phyloP scores from a whole-genome alignment of 2,329 filamentous ascomycete species.

The Hortaea werneckii region DNA sequence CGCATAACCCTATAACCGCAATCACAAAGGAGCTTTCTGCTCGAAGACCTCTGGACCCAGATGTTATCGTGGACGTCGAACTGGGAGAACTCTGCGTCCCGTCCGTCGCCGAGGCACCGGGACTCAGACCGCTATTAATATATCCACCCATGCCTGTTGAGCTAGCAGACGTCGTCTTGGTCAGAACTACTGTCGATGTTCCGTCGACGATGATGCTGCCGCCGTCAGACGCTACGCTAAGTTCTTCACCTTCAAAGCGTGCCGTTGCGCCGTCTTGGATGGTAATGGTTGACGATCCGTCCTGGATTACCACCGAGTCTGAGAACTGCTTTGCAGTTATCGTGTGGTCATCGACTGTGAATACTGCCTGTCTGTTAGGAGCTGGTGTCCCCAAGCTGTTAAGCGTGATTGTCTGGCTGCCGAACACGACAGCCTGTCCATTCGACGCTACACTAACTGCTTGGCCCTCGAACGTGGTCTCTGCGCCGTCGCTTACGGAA shows the following conservation, averaged over 20 bases:
- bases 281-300: background rate
- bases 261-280: background rate
- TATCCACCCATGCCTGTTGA: background rate
- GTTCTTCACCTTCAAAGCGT: background rate
- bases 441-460: background rate
- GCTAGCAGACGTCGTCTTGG: background rate
- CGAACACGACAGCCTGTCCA: background rate
- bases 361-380: too few species aligned
- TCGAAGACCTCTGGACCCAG: too few species aligned
- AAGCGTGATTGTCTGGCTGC: too few species aligned
- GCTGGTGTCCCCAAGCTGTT: too few species aligned
- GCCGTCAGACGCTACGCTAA: background rate
- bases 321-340: too few species aligned
- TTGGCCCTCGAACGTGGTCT: background rate
- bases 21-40: too few species aligned
- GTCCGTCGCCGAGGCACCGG: too few species aligned
- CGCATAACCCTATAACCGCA: too few species aligned
- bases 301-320: too few species aligned
- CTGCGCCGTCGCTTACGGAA: background rate
- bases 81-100: too few species aligned
- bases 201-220: background rate
- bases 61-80: too few species aligned
- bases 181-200: background rate
- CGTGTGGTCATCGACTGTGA: too few species aligned
- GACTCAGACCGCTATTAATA: background rate